phyloP scores from a whole-genome alignment of 257 asterid genomes.

The Solanum pimpinellifolium region DNA sequence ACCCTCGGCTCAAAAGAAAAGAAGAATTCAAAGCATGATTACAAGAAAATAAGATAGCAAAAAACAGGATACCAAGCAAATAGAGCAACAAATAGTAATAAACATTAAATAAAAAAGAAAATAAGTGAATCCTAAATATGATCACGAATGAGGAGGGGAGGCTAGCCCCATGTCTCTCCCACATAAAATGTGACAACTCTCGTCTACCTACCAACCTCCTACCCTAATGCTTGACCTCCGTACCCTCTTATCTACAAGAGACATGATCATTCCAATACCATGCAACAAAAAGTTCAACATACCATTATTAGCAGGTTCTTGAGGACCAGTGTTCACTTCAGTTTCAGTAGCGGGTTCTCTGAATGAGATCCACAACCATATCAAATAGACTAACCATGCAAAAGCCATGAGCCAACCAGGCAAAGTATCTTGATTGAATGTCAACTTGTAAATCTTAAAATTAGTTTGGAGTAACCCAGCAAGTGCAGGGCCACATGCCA shows the following conservation, averaged over 20 bases:
- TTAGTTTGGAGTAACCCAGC: conserved; percentile 81
- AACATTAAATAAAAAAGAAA: neutral
- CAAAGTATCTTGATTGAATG: conserved; percentile 75
- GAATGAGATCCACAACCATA: conserved; percentile 84
- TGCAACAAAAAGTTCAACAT: conserved; percentile 7
- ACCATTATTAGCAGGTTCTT: conserved; percentile 45
- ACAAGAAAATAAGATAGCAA: neutral
- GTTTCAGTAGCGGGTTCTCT: conserved; percentile 59
- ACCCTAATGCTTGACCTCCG: neutral
- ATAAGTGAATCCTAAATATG: neutral
- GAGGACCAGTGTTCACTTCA: conserved; percentile 23
- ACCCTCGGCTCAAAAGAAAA: neutral
- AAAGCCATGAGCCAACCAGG: conserved; percentile 99
- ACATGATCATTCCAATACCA: neutral
- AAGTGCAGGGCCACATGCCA: conserved; percentile 99
- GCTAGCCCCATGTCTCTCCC: neutral
- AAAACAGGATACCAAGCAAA: neutral
- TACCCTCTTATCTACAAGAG: neutral
- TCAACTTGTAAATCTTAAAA: conserved; percentile 51
- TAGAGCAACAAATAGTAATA: neutral
- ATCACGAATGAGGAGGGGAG: neutral
- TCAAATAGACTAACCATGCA: conserved; percentile 61
- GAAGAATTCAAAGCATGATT: neutral
- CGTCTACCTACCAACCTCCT: neutral
- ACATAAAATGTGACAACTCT: neutral